Conservation (phyloP, 1,139 yeast species). For the Ogataea hybrid region DNA sequence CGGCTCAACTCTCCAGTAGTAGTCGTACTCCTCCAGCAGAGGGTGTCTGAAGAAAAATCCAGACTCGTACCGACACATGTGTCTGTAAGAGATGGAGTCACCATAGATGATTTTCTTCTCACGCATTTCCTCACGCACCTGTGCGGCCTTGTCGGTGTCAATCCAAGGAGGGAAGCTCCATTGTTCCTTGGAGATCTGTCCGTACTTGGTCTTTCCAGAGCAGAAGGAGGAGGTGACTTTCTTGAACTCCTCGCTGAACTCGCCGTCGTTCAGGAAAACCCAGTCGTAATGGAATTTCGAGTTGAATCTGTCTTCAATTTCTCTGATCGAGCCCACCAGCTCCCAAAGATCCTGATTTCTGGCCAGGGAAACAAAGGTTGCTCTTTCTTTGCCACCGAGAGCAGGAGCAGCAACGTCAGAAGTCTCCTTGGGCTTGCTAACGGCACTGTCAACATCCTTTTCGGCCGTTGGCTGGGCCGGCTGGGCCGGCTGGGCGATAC, state of each 20-base stretch:
- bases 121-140: constrained; percentile 40
- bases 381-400: constrained; percentile 45
- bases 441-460: background rate
- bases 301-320: constrained; percentile 73
- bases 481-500: background rate
- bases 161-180: constrained; percentile 73
- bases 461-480: background rate
- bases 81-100: constrained; percentile 59
- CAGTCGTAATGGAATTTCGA: constrained; percentile 68
- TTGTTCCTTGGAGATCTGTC: constrained; percentile 53
- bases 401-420: constrained; percentile 14
- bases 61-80: constrained; percentile 74
- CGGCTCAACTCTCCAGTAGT: constrained; percentile 65
- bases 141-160: constrained; percentile 52
- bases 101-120: constrained; percentile 37
- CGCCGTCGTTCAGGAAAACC: constrained; percentile 64
- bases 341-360: constrained; percentile 52
- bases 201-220: constrained; percentile 52
- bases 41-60: constrained; percentile 64
- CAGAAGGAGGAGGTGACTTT: constrained; percentile 38
- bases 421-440: background rate
- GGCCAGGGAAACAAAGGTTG: constrained; percentile 60
- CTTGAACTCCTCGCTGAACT: constrained; percentile 46
- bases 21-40: constrained; percentile 38
- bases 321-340: constrained; percentile 48